Conservation (phyloP, 352 stramenopile genomes). For the Phytopythium montanum region DNA sequence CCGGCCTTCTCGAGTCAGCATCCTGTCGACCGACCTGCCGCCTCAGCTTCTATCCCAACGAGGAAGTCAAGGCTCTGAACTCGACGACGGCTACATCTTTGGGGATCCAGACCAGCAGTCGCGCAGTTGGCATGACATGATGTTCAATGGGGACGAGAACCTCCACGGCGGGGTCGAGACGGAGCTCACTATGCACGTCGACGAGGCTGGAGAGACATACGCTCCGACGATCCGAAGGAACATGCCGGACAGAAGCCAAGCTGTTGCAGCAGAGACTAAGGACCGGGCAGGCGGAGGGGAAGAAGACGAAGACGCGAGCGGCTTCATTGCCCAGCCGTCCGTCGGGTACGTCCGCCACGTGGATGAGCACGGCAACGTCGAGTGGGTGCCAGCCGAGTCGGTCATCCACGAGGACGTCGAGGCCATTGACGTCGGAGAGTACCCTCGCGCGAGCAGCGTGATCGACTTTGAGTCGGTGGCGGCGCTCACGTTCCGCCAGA, state of each 20-base stretch:
- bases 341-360: conserved; percentile 76
- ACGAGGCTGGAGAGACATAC: conserved; percentile 29
- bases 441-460: conserved; percentile 56
- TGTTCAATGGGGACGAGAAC: conserved; percentile 7
- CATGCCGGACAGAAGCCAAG: conserved; percentile 19
- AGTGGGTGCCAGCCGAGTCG: conserved; percentile 70
- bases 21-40: conserved; percentile 36
- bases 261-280: conserved; percentile 1
- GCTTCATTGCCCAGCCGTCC: conserved; percentile 62
- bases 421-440: conserved; percentile 70
- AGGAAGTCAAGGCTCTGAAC: conserved; percentile 2
- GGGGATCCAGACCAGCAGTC: conserved; percentile 12
- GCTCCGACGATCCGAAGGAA: conserved; percentile 55
- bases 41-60: conserved; percentile 10
- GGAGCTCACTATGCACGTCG: conserved; percentile 57
- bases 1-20: conserved; percentile 58
- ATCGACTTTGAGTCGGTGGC: conserved; percentile 80
- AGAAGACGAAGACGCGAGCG: conserved; percentile 10
- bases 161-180: conserved; percentile 45
- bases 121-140: conserved; percentile 3
- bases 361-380: conserved; percentile 57
- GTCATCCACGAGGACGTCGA: conserved; percentile 52
- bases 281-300: conserved; percentile 6
- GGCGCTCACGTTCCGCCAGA: conserved; percentile 62
- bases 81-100: conserved; percentile 41